Conservation (phyloP, 2,329 filamentous ascomycete genomes). For the Coniochaeta prunicola region DNA sequence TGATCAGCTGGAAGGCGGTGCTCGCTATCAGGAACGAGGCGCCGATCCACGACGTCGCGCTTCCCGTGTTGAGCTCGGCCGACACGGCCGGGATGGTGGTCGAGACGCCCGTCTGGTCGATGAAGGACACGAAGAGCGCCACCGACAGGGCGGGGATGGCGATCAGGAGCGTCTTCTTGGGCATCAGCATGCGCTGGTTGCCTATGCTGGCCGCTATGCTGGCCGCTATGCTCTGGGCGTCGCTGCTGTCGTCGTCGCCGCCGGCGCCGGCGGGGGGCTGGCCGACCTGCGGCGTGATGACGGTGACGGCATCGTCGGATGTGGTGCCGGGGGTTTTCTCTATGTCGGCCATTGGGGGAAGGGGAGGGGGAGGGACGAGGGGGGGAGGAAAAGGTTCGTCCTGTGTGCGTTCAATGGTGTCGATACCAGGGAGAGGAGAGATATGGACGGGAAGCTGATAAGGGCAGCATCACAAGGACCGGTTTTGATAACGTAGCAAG, state of each 20-base stretch:
- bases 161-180: slow-evolving; percentile 15
- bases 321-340: not conserved
- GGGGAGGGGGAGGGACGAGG: too few relatives aligned
- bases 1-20: slow-evolving; percentile 27
- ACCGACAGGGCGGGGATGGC: slow-evolving; percentile 21
- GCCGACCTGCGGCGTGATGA: not conserved
- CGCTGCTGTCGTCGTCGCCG: not conserved
- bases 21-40: slow-evolving; percentile 29
- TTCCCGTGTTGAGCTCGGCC: slow-evolving; percentile 19
- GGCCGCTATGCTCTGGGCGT: not conserved
- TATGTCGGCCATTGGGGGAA: not conserved
- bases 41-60: slow-evolving; percentile 26
- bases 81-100: slow-evolving; percentile 29
- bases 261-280: not conserved
- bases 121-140: slow-evolving; percentile 24
- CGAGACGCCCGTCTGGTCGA: slow-evolving; percentile 28
- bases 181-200: slow-evolving; percentile 5
- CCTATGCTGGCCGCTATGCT: slow-evolving; percentile 5
- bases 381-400: too few relatives aligned
- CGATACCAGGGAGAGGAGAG: not conserved
- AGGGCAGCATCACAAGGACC: not conserved
- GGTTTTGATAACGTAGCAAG: not conserved
- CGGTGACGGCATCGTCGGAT: not conserved
- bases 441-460: not conserved
- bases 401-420: not conserved